Conservation (phyloP, 1,284 basidiomycete species). For the Entoloma clypeatum region DNA sequence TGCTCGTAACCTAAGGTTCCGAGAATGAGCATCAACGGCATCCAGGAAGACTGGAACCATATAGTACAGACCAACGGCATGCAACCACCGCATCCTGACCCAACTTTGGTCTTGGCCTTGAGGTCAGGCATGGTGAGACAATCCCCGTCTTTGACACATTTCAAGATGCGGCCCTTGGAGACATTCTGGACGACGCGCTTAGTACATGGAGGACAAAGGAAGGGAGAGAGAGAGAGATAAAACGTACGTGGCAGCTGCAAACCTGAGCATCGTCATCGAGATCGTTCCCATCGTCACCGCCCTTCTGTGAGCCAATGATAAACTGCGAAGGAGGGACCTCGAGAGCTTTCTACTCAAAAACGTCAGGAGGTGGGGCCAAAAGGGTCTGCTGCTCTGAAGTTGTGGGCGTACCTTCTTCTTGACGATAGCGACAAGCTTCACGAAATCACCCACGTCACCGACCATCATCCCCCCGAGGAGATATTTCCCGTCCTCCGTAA, state of each 20-base stretch:
- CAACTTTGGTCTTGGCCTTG: constrained; percentile 69
- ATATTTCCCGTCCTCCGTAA: constrained; percentile 71
- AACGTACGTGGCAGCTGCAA: constrained; percentile 58
- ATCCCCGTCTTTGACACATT: constrained; percentile 64
- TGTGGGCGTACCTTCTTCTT: constrained; percentile 55
- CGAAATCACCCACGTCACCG: constrained; percentile 69
- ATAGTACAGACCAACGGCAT: constrained; percentile 42
- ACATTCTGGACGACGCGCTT: constrained; percentile 18
- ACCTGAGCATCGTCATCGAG: constrained; percentile 72
- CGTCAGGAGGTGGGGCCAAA: not conserved
- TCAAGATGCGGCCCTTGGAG: no score
- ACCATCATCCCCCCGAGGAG: constrained; percentile 82
- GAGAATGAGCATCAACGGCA: no score
- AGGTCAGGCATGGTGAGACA: constrained; percentile 51
- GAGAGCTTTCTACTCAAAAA: constrained; percentile 47
- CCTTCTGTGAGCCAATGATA: constrained; percentile 56
- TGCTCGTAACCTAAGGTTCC: constrained; percentile 36
- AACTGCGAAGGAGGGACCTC: constrained; percentile 66
- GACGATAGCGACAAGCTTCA: constrained; percentile 67
- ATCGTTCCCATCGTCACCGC: constrained; percentile 59
- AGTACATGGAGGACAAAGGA: not conserved
- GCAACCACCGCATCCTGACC: constrained; percentile 75
- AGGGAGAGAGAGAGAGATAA: no score
- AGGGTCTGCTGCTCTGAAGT: not conserved
- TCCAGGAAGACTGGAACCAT: no score